These are phyloP conservation scores for Aphanoascus verrucosus DNA, from an alignment of 2,329 filamentous ascomycete species.

Conservation along the genomic window DNA sequence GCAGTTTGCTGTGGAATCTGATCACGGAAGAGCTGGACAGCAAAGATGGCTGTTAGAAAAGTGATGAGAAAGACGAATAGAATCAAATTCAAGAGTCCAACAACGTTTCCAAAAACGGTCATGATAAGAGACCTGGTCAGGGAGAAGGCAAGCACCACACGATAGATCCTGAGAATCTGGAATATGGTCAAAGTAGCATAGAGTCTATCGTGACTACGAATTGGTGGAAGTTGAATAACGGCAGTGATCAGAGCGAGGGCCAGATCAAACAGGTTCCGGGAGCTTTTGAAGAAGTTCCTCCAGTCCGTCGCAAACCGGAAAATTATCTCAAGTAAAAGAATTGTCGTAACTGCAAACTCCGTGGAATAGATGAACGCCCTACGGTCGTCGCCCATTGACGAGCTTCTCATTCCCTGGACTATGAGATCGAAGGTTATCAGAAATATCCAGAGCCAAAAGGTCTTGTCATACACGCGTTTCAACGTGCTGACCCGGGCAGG, in stretches of 20 bases:
- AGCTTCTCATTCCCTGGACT: constrained; percentile 64
- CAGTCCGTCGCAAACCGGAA: constrained; percentile 69
- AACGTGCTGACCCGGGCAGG: constrained; percentile 38
- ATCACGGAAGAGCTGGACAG: constrained; percentile 82
- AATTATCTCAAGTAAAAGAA: constrained; percentile 72
- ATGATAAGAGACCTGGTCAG: constrained; percentile 77
- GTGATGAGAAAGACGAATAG: constrained; percentile 94
- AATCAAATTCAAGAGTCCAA: constrained; percentile 87
- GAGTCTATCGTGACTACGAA: constrained; percentile 56
- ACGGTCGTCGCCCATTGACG: constrained; percentile 56
- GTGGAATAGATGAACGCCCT: constrained; percentile 56
- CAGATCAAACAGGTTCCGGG: constrained; percentile 70
- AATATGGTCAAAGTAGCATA: constrained; percentile 90
- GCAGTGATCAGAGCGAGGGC: constrained; percentile 68
- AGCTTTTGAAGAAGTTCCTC: constrained; percentile 64
- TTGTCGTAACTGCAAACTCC: constrained; percentile 64
- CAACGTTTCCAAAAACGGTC: constrained; percentile 79
- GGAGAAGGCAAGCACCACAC: constrained; percentile 78
- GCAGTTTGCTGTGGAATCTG: constrained; percentile 59
- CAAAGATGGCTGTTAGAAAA: constrained; percentile 86
- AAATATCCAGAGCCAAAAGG: constrained; percentile 63
- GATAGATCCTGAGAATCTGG: constrained; percentile 84
- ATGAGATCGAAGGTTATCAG: constrained; percentile 74
- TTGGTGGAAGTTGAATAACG: constrained; percentile 73
- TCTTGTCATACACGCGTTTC: constrained; percentile 64